Evolutionary conservation across 495 filamentous ascomycete genomes (phyloP).

Genomic region (Neurospora sp.): DNA sequence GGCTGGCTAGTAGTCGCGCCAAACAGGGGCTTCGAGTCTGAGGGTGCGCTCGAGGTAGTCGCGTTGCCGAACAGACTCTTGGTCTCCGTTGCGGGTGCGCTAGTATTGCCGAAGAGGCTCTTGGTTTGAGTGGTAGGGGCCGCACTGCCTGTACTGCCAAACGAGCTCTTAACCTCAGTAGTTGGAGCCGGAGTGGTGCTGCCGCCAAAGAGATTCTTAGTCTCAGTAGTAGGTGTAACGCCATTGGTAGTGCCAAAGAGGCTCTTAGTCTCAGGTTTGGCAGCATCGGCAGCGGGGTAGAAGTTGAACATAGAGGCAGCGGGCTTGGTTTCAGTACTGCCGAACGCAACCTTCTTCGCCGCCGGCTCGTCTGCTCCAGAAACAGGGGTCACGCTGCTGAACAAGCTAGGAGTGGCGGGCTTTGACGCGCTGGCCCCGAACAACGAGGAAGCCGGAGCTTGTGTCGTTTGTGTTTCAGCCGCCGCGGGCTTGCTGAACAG

Average conservation of each 20-base stretch:
- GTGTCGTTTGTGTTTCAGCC: constrained; percentile 9
- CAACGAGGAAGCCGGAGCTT: constrained; percentile 11
- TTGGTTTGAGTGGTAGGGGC: constrained; percentile 10
- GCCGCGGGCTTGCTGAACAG: constrained; percentile 23
- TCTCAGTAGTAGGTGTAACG: constrained; percentile 4
- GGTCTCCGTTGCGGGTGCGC: not conserved
- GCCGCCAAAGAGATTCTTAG: constrained; percentile 11
- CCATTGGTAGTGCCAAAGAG: constrained; percentile 9
- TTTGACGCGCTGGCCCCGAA: constrained; percentile 19
- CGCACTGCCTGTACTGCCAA: constrained; percentile 7
- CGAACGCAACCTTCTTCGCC: constrained; percentile 14
- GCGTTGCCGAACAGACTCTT: constrained; percentile 6
- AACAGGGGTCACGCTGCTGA: constrained; percentile 14
- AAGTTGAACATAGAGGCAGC: constrained; percentile 11
- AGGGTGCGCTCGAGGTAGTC: constrained; percentile 5
- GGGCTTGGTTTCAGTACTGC: constrained; percentile 18
- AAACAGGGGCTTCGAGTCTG: constrained; percentile 14
- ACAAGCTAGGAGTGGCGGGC: constrained; percentile 16
- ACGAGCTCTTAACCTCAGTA: constrained; percentile 10
- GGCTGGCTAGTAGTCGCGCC: constrained; percentile 4
- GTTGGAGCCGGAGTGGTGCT: not conserved
- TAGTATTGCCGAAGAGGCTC: constrained; percentile 13
- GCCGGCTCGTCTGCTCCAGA: constrained; percentile 11
- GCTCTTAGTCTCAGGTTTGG: constrained; percentile 10
- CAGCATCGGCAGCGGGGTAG: constrained; percentile 9